A percentile compares a stretch with the other conserved stretches of the same genome.
Conservation (phyloP, 768 basidiomycete genomes). For the Candolleomyces efflorescens region DNA sequence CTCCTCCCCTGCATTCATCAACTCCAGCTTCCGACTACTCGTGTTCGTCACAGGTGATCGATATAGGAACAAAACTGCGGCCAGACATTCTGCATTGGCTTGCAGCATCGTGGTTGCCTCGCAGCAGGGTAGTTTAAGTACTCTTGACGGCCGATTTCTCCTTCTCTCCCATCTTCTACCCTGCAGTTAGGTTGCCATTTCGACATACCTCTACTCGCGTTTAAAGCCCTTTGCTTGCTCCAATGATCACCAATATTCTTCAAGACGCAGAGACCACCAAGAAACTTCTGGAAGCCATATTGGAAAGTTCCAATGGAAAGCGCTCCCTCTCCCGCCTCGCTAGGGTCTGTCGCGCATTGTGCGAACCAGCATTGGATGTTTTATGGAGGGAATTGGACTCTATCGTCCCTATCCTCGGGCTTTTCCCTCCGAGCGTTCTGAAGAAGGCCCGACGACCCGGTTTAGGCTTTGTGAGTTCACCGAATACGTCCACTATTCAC, state of each 20-base stretch:
- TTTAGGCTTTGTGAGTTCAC: slow-evolving; percentile 65
- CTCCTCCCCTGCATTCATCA: slow-evolving; percentile 20
- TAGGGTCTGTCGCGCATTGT: slow-evolving; percentile 70
- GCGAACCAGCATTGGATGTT: slow-evolving; percentile 64
- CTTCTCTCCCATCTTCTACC: slow-evolving; percentile 28
- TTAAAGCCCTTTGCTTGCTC: not conserved
- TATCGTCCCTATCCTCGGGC: slow-evolving; percentile 61
- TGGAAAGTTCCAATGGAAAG: slow-evolving; percentile 57
- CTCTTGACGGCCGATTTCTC: slow-evolving; percentile 21
- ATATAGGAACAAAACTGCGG: slow-evolving; percentile 19
- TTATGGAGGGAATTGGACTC: slow-evolving; percentile 81
- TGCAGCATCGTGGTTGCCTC: slow-evolving; percentile 38
- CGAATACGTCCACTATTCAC: not conserved
- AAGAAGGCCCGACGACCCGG: slow-evolving; percentile 71
- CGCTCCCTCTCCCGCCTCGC: slow-evolving; percentile 68
- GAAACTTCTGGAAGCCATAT: slow-evolving; percentile 43
- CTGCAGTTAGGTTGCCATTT: not conserved
- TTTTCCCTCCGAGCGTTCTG: slow-evolving; percentile 66
- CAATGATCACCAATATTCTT: slow-evolving; percentile 49
- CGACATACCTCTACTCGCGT: not conserved
- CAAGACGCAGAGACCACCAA: slow-evolving; percentile 57
- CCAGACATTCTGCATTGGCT: slow-evolving; percentile 16
- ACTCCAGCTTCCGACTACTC: slow-evolving; percentile 25
- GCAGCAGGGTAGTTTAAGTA: slow-evolving; percentile 36
- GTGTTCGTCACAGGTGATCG: slow-evolving; percentile 5